Percentiles rank a stretch among this genome's conserved stretches.
phyloP scores from a whole-genome alignment of 768 basidiomycete species.

The Cyclocybe aegerita region DNA sequence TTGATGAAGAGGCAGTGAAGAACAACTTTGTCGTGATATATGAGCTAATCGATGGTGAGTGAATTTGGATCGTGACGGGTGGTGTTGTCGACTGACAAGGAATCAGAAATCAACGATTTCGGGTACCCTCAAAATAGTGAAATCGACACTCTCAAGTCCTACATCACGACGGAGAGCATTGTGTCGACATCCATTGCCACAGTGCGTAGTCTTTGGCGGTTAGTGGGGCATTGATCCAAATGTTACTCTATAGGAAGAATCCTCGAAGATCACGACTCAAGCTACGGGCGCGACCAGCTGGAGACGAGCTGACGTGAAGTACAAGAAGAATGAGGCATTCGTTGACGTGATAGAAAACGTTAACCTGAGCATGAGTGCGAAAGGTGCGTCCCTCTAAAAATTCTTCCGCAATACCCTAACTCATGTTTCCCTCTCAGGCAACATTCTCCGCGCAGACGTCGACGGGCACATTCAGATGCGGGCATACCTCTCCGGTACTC shows the following conservation, averaged over 20 bases:
- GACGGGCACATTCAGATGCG: constrained; percentile 99
- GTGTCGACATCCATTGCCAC: constrained; percentile 83
- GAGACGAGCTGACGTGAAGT: constrained; percentile 94
- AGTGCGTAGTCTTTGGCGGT: constrained; percentile 39
- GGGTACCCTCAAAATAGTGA: constrained; percentile 99
- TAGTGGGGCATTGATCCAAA: neutral
- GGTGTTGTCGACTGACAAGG: neutral
- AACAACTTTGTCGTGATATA: constrained; percentile 99
- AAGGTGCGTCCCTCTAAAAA: constrained; percentile 52
- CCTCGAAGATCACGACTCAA: constrained; percentile 94
- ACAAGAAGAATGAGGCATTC: constrained; percentile 99
- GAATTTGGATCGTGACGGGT: neutral
- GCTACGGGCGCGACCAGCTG: constrained; percentile 97
- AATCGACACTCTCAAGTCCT: constrained; percentile 94
- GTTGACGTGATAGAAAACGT: constrained; percentile 99
- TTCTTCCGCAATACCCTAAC: neutral
- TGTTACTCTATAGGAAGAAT: constrained; percentile 72
- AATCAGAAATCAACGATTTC: constrained; percentile 91
- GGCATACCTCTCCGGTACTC: constrained; percentile 93
- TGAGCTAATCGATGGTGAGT: constrained; percentile 92
- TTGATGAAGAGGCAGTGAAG: constrained; percentile 98
- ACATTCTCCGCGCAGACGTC: constrained; percentile 90
- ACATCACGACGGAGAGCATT: constrained; percentile 97
- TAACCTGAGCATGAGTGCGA: constrained; percentile 96
- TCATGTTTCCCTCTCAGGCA: constrained; percentile 43